phyloP scores from a whole-genome alignment of 2,329 filamentous ascomycete species.

The Neurospora crassa region DNA sequence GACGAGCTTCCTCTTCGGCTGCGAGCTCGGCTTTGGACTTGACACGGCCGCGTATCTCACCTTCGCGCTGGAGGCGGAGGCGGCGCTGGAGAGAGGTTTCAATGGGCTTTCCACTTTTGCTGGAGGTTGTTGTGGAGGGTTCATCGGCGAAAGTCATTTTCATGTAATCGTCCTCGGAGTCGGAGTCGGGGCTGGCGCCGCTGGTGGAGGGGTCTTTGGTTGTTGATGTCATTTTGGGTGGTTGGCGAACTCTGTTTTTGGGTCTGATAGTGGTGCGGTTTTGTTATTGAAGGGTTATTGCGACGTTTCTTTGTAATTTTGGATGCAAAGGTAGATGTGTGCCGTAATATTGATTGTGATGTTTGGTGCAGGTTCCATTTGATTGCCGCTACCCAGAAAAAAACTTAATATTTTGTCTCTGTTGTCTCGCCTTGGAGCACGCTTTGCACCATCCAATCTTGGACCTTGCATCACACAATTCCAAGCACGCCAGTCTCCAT shows the following conservation, averaged over 20 bases:
- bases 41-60: conserved; percentile 55
- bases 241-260: neutral
- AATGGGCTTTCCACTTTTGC: conserved; percentile 6
- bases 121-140: conserved; percentile 33
- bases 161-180: conserved; percentile 82
- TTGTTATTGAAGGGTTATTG: neutral
- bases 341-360: neutral
- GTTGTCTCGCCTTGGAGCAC: neutral
- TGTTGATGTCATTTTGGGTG: neutral
- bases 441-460: neutral
- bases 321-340: neutral
- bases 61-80: conserved; percentile 47
- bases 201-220: neutral
- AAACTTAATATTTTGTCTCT: neutral
- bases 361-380: neutral
- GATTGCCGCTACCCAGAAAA: neutral
- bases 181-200: neutral
- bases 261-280: neutral
- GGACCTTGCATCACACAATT: neutral
- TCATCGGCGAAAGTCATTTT: conserved; percentile 78
- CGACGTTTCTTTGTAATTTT: neutral
- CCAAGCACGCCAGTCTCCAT: neutral
- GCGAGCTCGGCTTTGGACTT: conserved; percentile 79
- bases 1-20: conserved; percentile 59
- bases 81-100: conserved; percentile 48